Percentiles rank a stretch among this genome's conserved stretches.
phyloP scores from a whole-genome alignment of 2,329 filamentous ascomycete species.

The Pseudogymnoascus sp. region DNA sequence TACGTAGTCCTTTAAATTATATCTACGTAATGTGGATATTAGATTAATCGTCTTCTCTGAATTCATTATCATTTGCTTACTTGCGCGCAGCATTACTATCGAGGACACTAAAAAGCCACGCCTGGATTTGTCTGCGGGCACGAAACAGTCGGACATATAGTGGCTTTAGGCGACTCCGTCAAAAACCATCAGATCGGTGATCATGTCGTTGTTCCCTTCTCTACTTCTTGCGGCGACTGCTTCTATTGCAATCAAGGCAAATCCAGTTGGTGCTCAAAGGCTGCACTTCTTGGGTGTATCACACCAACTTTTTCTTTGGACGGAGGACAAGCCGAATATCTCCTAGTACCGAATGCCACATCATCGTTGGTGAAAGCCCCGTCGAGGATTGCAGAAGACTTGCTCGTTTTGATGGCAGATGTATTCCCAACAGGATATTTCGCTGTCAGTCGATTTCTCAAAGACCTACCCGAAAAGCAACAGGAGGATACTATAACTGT shows the following conservation, averaged over 20 bases:
- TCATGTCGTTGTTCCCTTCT: conserved; percentile 39
- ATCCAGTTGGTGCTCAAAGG: conserved; percentile 37
- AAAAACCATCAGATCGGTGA: conserved; percentile 50
- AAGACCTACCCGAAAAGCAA: conserved; percentile 14
- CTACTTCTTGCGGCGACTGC: conserved; percentile 41
- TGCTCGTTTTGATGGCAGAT: conserved; percentile 26
- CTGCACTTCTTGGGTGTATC: conserved; percentile 29
- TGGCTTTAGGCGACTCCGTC: background rate
- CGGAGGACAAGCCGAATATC: background rate
- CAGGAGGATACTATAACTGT: background rate
- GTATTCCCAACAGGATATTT: conserved; percentile 22
- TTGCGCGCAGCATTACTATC: conserved; percentile 37
- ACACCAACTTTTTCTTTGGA: background rate
- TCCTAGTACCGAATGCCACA: background rate
- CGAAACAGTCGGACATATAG: conserved; percentile 65
- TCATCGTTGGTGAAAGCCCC: background rate
- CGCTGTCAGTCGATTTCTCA: conserved; percentile 16
- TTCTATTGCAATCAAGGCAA: conserved; percentile 39
- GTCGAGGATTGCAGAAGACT: conserved; percentile 23
- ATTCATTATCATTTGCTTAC: background rate
- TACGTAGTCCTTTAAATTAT: background rate
- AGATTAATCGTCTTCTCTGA: background rate
- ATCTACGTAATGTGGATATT: background rate
- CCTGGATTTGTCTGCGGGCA: conserved; percentile 63
- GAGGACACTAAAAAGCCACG: conserved; percentile 62